phyloP scores from a whole-genome alignment of 1,284 basidiomycete genomes.

The Peniophora sp. region DNA sequence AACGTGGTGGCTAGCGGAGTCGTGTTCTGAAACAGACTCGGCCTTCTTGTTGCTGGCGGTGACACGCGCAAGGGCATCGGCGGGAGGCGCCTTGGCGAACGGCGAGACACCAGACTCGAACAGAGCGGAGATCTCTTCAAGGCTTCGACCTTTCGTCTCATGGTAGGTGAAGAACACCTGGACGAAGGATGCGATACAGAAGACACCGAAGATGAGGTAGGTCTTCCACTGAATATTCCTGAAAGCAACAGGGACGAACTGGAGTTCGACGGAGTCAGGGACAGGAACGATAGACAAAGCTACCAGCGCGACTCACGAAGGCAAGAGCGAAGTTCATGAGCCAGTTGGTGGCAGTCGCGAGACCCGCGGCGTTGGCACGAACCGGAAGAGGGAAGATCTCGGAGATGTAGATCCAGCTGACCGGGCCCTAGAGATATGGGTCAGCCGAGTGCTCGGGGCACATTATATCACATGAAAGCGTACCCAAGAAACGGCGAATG shows the following conservation, averaged over 20 bases:
- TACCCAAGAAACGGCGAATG: too few relatives aligned
- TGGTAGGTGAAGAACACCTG: slow-evolving; percentile 3
- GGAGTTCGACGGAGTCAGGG: too few relatives aligned
- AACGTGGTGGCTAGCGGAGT: too few relatives aligned
- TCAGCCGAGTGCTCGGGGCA: slow-evolving; percentile 1
- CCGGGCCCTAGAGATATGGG: slow-evolving; percentile 22
- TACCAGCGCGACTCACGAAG: slow-evolving; percentile 10
- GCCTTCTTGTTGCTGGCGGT: too few relatives aligned
- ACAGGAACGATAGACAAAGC: not conserved
- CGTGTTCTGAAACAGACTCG: too few relatives aligned
- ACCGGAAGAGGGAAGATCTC: slow-evolving; percentile 37
- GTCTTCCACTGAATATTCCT: slow-evolving; percentile 6
- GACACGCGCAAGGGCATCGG: too few relatives aligned
- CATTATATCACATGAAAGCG: too few relatives aligned
- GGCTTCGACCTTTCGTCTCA: slow-evolving; percentile 9
- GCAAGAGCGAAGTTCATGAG: slow-evolving; percentile 38
- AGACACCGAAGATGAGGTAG: slow-evolving; percentile 10
- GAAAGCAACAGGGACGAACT: too few relatives aligned
- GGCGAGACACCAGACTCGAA: too few relatives aligned
- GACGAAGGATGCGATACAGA: slow-evolving; percentile 5
- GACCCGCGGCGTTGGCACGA: slow-evolving; percentile 39
- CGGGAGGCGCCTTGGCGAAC: too few relatives aligned
- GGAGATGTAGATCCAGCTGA: slow-evolving; percentile 15
- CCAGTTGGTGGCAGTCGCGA: slow-evolving; percentile 45
- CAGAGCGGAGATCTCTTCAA: slow-evolving; percentile 8